These are phyloP conservation scores for Umbelopsis sp. DNA, from an alignment of 371 early-diverging fungal species.

Conservation along the genomic window DNA sequence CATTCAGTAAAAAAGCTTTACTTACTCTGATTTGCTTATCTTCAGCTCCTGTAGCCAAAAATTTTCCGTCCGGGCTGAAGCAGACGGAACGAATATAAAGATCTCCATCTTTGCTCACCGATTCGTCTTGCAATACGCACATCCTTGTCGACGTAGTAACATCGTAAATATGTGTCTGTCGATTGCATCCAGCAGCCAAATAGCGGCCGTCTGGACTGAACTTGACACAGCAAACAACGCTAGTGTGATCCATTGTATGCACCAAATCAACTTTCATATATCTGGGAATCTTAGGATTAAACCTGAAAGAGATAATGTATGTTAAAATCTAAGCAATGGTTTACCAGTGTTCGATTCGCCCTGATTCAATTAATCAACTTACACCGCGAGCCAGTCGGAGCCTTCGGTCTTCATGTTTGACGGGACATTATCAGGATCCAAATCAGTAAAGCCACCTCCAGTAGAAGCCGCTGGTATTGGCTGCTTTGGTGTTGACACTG, in stretches of 20 bases:
- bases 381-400: slow-evolving; percentile 87
- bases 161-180: slow-evolving; percentile 89
- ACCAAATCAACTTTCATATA: slow-evolving; percentile 82
- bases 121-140: slow-evolving; percentile 81
- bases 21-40: slow-evolving; percentile 90
- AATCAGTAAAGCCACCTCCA: slow-evolving; percentile 68
- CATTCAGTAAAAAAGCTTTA: neutral
- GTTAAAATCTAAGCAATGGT: too few species aligned
- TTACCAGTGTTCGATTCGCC: neutral
- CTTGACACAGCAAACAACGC: slow-evolving; percentile 97
- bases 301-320: slow-evolving; percentile 35
- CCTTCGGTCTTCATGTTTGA: slow-evolving; percentile 83
- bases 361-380: slow-evolving; percentile 27
- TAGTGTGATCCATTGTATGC: slow-evolving; percentile 83
- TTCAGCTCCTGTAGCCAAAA: slow-evolving; percentile 96
- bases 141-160: slow-evolving; percentile 67
- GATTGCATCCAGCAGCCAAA: slow-evolving; percentile 96
- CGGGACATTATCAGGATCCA: slow-evolving; percentile 84
- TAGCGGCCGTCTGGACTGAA: slow-evolving; percentile 92
- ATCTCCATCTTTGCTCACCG: slow-evolving; percentile 75
- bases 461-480: neutral
- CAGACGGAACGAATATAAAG: slow-evolving; percentile 96
- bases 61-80: slow-evolving; percentile 94
- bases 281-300: slow-evolving; percentile 74
- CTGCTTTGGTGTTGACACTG: slow-evolving; percentile 19